Conservation (phyloP, 2,329 filamentous ascomycete species). For the Lasiodiplodia sp. region DNA sequence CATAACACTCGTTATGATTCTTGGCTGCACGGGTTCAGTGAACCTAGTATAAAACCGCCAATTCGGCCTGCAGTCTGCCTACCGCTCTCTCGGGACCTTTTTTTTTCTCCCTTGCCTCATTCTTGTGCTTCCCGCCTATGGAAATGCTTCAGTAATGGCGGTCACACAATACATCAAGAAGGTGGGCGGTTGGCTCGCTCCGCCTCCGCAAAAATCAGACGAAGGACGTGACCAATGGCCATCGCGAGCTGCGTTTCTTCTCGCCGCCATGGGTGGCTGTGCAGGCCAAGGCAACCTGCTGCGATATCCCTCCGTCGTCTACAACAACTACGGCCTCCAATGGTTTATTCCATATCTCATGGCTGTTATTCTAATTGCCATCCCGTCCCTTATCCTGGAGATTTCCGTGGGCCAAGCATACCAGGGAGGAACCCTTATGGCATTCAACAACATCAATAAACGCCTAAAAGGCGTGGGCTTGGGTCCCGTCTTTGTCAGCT, state of each 20-base stretch:
- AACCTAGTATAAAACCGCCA: constrained; percentile 7
- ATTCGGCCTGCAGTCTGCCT: neutral
- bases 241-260: constrained; percentile 62
- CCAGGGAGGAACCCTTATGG: constrained; percentile 63
- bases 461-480: constrained; percentile 63
- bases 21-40: neutral
- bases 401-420: constrained; percentile 62
- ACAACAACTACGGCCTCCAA: constrained; percentile 67
- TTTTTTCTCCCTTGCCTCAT: neutral
- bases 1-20: neutral
- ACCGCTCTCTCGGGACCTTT: constrained; percentile 2
- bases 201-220: constrained; percentile 44
- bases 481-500: constrained; percentile 60
- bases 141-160: constrained; percentile 5
- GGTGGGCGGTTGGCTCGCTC: constrained; percentile 43
- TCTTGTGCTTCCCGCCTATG: neutral
- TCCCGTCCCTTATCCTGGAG: constrained; percentile 64
- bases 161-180: constrained; percentile 34
- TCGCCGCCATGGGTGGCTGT: constrained; percentile 66
- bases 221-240: constrained; percentile 63
- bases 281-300: constrained; percentile 66
- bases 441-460: constrained; percentile 60
- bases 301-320: constrained; percentile 65
- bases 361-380: constrained; percentile 63
- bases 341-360: constrained; percentile 68